Evolutionary conservation across 2,329 filamentous ascomycete species (phyloP), one percentile per base, ranked within the genome.

Genomic region (Cercospora sp.): DNA sequence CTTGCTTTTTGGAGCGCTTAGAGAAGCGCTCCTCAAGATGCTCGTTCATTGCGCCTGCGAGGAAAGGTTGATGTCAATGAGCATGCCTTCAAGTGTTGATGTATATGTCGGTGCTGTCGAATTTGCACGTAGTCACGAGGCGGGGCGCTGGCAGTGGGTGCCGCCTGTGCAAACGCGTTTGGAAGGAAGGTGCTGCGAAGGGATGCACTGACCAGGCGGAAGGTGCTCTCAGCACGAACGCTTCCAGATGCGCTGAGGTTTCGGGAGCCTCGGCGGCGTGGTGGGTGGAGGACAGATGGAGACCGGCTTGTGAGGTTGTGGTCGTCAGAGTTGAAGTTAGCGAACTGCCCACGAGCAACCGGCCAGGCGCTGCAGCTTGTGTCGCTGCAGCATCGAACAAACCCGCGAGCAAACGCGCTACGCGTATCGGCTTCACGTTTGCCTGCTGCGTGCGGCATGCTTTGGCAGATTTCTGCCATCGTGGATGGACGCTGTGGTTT

Each of bases 1-100:
- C 13, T 42, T 58, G 45, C 20, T 55, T 59, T 55, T 62, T 66
- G 23, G 69, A 66, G 67, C 72, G 71, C 63, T 61, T 63, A 62
- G 48, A 55, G 23, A 77, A 75, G 67, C 75, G 75, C 72, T 77
- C 76, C 2, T 57, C 18, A 1, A 78, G 67, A 61, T 70, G 48
- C 61, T 77, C 75, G 65, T 78, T 77, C 72, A 77, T 76, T 30
- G 16, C 28, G 12, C 13, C 33, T 57, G 51, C 42, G 36, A 16
- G 18, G n/a, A 51, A 1, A 13, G 20, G 8, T 8, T 13, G 55
- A 33, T 36, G 55, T 20, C 55, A 20, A 13, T 36, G 31, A 59
- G 28, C 28, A 59, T 7, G 55, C 16, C n/a, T 59, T 5, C 55
- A 59, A 18, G 16, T 36, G 9, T 10, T 59, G 30, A 13, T 33